Conservation (phyloP, 805 yeast species). For the Vanderwaltozyma verrucispora region DNA sequence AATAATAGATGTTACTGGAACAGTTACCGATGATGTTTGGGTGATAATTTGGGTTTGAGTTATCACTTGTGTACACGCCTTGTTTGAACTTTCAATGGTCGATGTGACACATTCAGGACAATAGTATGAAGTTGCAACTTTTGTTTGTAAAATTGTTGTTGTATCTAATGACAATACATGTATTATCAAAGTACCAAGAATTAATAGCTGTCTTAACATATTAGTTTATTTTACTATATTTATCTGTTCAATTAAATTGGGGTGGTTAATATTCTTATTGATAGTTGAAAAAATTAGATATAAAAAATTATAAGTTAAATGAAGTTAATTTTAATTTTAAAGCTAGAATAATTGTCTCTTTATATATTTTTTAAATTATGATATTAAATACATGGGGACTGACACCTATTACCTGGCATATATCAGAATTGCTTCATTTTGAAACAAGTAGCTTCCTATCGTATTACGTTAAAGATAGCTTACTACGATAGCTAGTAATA, state of each 20-base stretch:
- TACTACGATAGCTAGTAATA: no score
- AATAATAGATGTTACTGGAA: background rate
- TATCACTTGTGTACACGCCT: background rate
- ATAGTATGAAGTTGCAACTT: background rate
- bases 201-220: no score
- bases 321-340: no score
- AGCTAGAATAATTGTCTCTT: no score
- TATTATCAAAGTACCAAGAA: background rate
- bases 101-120: conserved; percentile 1
- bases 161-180: background rate
- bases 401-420: no score
- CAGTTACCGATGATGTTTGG: background rate
- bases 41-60: background rate
- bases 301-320: background rate
- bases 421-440: no score
- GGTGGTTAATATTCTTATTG: background rate
- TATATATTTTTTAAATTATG: no score
- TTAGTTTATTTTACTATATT: no score
- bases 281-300: background rate
- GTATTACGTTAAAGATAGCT: no score
- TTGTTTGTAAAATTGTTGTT: background rate
- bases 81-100: background rate
- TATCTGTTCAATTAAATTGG: no score
- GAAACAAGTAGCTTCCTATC: no score
- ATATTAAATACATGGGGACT: no score